Evolutionary conservation across 179 eudicot genomes (phyloP), one percentile per base, ranked within the genome.

Genomic region (Spinacia oleracea): DNA sequence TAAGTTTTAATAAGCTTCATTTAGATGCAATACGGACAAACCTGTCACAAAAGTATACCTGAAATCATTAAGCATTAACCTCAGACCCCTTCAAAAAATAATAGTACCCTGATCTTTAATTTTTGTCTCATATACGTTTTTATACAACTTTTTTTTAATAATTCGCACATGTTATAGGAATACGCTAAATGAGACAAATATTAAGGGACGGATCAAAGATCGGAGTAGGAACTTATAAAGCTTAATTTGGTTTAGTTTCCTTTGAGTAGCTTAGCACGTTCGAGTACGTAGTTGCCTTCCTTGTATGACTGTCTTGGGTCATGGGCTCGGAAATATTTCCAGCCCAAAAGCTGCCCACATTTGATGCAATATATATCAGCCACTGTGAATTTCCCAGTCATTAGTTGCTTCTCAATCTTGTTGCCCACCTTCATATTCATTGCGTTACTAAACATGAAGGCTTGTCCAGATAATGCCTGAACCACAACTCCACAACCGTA

Each of bases 241-340:
- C 20, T 53, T 20, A 20, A 53, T 64, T 4, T 14, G n/a, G 9
- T 15, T 73, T 73, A 53, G 14, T 73, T 76, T 27, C 25, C 51
- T 68, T 73, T 81, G 15, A 73, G 74, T 15, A 83, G 48, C 79
- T 76, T 79, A 50, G 83, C 77, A 21, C 63, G 51, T 31, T 83
- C 83, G 1, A 83, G 46, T 2, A 83, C 20, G 35, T 63, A 83
- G 0, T 80, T 79, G 70, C 85, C 81, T 77, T 79, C 85, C 40
- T 83, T 83, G 75, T 79, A 72, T 8, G 29, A 51, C 38, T 83
- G 85, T 0, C 1, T 76, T 65, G 56, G 78, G 40, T 79, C 59
- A 80, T 80, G 60, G 27, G 85, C 78, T 42, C 65, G 75, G n/a
- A 83, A 32, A 25, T 83, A 83, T 63, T 83, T 83, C 83, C 85